Base-by-base conservation (phyloP, 495 filamentous ascomycete genomes). In the Pyronema omphalodes region DNA sequence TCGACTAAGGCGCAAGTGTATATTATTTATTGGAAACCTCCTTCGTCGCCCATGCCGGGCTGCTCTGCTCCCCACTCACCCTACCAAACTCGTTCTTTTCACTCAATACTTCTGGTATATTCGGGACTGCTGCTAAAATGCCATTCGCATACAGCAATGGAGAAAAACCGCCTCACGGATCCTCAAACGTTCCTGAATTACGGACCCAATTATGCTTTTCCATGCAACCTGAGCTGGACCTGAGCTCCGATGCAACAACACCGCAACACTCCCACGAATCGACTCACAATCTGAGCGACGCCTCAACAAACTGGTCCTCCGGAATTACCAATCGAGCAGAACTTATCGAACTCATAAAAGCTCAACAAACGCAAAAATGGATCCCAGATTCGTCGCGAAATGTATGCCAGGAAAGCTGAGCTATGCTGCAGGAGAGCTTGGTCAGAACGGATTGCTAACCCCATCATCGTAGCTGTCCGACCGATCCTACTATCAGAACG, bases 331-430 rank as follows among this genome's bases (percentile, higher is more conserved):
- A 84, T 61, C 76, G 89, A 57, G 79, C 77, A 48, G 80, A 88
- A 67, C 73, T 94, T 57, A 94, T 95, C 55, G 78, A 86, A 67
- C 74, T 82, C 57, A 74, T 94, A 58, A 96, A 95, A 70, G 76
- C 74, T 67, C 77, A 79, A 37, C 80, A 88, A 66, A 83, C 76
- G 53, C 82, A 83, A 47, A 80, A 79, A 14, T 93, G 87, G 86
- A 70, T 76, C 23, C 76, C 78, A 37, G 75, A 75, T 65, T 29
- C 23, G 23, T 29, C 23, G 15, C 33, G 52, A 46, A 54, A 54
- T 33, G 52, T 54, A 54, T 37, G 58, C 64, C 14, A 55, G 66
- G 37, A 58, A 67, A 6, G 33, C 67, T 33, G 33, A 52, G 50
- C 50, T 52, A 40, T 19, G 9, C 37, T 14, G 37, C 9, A 52